A percentile compares a stretch with the other conserved stretches of the same genome.
These are phyloP conservation scores for Fusarium bulbicola DNA, from an alignment of 2,329 filamentous ascomycete genomes.

Conservation along the genomic window DNA sequence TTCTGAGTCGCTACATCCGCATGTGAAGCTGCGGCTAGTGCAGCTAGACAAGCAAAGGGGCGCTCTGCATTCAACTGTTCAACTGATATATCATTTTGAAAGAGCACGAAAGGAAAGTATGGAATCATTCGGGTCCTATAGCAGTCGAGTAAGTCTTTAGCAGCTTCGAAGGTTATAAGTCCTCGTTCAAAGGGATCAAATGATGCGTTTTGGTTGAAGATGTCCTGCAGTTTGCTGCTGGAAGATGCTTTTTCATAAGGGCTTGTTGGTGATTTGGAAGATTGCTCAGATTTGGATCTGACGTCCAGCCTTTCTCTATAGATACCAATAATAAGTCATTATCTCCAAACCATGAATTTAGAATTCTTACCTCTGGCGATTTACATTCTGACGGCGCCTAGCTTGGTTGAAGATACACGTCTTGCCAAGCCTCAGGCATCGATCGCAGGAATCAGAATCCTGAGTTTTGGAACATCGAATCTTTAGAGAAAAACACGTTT, in stretches of 20 bases:
- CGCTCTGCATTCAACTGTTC: conserved; percentile 24
- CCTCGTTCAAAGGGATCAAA: conserved; percentile 37
- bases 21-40: conserved; percentile 37
- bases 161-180: conserved; percentile 25
- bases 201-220: conserved; percentile 7
- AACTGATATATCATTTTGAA: conserved; percentile 19
- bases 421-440: conserved; percentile 46
- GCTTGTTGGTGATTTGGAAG: conserved; percentile 20
- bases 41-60: conserved; percentile 42
- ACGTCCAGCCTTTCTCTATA: not conserved
- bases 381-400: conserved; percentile 34
- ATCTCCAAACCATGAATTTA: fast-evolving
- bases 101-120: conserved; percentile 45
- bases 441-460: conserved; percentile 44
- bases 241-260: not conserved
- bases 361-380: conserved; percentile 15
- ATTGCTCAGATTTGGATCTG: not conserved
- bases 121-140: conserved; percentile 37
- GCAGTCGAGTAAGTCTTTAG: conserved; percentile 15
- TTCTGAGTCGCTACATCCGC: conserved; percentile 29
- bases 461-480: conserved; percentile 46
- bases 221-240: not conserved
- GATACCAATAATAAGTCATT: fast-evolving
- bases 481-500: conserved; percentile 45
- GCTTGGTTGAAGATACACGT: conserved; percentile 45